These are phyloP conservation scores for Carpinus viminea DNA, from an alignment of 306 rosid species.

Conservation along the genomic window DNA sequence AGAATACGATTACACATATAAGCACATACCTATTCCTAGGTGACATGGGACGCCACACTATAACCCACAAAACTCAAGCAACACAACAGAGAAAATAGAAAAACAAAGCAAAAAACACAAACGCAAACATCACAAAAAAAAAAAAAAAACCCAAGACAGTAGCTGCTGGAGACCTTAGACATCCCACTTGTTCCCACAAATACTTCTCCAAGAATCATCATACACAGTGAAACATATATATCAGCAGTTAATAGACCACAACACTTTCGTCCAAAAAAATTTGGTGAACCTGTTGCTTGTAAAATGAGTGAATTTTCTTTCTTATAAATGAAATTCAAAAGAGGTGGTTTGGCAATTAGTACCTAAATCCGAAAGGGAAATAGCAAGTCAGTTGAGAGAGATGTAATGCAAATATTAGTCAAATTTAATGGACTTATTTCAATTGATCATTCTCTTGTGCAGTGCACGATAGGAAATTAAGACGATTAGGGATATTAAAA, in stretches of 20 bases:
- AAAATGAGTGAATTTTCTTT: neutral
- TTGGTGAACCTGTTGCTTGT: neutral
- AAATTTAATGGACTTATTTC: neutral
- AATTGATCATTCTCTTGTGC: neutral
- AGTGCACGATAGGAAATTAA: neutral
- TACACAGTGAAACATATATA: neutral
- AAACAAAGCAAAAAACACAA: no score
- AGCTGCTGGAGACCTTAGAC: no score
- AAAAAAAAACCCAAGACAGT: no score
- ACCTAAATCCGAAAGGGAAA: neutral
- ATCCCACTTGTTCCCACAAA: neutral
- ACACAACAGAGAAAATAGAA: no score
- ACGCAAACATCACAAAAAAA: no score
- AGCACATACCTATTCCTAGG: no score
- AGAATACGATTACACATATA: no score
- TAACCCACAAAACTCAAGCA: no score
- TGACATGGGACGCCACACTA: no score
- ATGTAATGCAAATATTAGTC: neutral
- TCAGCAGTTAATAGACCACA: neutral
- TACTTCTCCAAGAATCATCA: neutral
- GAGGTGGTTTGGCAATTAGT: neutral
- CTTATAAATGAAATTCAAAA: neutral
- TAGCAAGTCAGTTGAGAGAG: neutral
- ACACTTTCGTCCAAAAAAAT: neutral
- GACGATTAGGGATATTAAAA: neutral